Conservation (phyloP, 768 basidiomycete species). For the Lactifluus rugatus region DNA sequence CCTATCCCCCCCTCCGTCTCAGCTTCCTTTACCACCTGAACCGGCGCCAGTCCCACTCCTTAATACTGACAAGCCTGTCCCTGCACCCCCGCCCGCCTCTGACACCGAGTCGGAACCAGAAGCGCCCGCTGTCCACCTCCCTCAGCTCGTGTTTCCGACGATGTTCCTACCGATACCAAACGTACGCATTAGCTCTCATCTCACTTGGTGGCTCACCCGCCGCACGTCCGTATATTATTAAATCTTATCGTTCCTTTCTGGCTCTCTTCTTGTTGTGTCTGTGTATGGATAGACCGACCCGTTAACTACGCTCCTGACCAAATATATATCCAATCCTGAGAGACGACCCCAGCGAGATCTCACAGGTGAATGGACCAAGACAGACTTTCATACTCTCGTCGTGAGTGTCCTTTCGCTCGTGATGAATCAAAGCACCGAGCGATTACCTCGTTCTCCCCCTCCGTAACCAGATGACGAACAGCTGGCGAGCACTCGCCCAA, state of each 20-base stretch:
- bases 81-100: constrained; percentile 27
- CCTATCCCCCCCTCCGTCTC: constrained; percentile 20
- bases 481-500: constrained; percentile 74
- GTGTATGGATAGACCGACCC: constrained; percentile 60
- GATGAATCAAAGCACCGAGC: background rate
- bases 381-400: constrained; percentile 70
- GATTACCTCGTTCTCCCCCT: background rate
- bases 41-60: constrained; percentile 22
- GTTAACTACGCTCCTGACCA: constrained; percentile 67
- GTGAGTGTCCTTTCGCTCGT: constrained; percentile 38
- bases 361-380: constrained; percentile 61
- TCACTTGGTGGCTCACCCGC: constrained; percentile 55
- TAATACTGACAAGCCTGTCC: constrained; percentile 48
- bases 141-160: constrained; percentile 58
- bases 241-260: constrained; percentile 4
- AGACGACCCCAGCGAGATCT: constrained; percentile 64
- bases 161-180: constrained; percentile 88
- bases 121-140: constrained; percentile 51
- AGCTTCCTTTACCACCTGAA: constrained; percentile 19
- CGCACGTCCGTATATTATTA: constrained; percentile 31
- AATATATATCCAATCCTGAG: constrained; percentile 74
- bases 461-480: constrained; percentile 64
- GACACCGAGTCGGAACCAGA: constrained; percentile 40
- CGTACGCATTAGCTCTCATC: constrained; percentile 55
- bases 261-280: constrained; percentile 14